Conservation (phyloP, 139 green algal species). For the Chlorella sp. region DNA sequence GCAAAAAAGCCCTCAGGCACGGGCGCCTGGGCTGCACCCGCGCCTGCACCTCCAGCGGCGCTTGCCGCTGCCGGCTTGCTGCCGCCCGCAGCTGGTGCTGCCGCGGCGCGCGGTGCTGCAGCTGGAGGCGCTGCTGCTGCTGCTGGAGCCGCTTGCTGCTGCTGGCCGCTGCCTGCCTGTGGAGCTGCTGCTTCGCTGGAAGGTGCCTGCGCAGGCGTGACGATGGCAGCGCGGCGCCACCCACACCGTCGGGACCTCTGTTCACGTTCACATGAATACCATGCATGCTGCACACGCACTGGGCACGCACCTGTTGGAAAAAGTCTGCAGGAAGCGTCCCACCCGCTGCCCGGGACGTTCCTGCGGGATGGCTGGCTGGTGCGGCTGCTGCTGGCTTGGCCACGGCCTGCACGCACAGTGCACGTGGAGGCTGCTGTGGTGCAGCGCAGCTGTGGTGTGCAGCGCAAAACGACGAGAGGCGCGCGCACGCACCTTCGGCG, state of each 20-base stretch:
- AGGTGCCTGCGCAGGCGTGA: not conserved
- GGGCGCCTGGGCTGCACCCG: not conserved
- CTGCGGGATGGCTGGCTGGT: not conserved
- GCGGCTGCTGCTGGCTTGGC: not conserved
- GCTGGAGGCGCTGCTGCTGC: not conserved
- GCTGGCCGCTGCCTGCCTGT: not conserved
- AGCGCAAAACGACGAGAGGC: not conserved
- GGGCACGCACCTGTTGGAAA: no score
- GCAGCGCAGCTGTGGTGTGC: not conserved
- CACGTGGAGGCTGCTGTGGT: not conserved
- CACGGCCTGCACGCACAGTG: not conserved
- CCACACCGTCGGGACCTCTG: no score
- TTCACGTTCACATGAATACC: no score
- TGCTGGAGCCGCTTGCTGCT: not conserved
- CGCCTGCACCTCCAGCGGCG: not conserved
- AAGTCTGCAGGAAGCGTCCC: no score
- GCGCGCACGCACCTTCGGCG: not conserved
- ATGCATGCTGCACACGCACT: no score
- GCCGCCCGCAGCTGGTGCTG: not conserved
- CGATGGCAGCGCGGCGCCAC: no score
- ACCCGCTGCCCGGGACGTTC: no score
- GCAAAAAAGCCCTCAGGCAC: slow-evolving; percentile 42
- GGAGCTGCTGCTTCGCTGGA: not conserved
- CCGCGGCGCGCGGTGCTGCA: not conserved
- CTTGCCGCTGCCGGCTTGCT: not conserved